Percentiles rank a stretch among this genome's conserved stretches.
Evolutionary conservation across 73 alveolate genomes (phyloP).

Genomic region (Breviolum minutum): DNA sequence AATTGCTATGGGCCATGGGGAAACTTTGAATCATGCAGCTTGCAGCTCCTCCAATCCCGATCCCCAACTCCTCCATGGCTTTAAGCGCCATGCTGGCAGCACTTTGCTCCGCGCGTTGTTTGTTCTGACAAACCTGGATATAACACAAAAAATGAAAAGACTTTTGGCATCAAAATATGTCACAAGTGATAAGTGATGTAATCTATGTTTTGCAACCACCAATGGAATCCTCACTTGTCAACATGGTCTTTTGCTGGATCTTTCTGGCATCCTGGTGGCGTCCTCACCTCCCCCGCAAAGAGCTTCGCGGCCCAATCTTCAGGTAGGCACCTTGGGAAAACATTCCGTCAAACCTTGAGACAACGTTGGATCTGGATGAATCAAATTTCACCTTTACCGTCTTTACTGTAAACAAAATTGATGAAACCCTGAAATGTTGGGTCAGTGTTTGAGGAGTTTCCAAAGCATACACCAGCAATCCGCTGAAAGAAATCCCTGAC

Average conservation of each 20-base stretch:
- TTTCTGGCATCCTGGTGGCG: background rate
- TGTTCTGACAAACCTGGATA: conserved; percentile 23
- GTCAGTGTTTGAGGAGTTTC: too few relatives aligned
- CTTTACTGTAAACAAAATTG: background rate
- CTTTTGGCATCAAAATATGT: too few relatives aligned
- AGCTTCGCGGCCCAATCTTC: conserved; percentile 56
- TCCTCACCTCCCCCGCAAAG: conserved; percentile 44
- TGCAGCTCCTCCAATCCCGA: background rate
- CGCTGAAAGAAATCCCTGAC: too few relatives aligned
- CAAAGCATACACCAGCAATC: too few relatives aligned
- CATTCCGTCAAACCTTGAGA: background rate
- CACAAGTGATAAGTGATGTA: background rate
- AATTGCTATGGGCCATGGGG: too few relatives aligned
- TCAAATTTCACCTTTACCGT: background rate
- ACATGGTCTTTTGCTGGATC: too few relatives aligned
- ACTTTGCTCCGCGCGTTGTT: conserved; percentile 78
- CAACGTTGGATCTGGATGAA: background rate
- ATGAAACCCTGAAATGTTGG: too few relatives aligned
- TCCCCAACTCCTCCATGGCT: conserved; percentile 28
- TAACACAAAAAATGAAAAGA: background rate
- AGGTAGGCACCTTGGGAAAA: conserved; percentile 33
- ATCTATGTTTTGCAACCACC: background rate
- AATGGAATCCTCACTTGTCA: background rate
- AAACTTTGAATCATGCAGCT: background rate
- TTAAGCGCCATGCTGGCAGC: conserved; percentile 58